These are phyloP conservation scores for Prunus salicina DNA, from an alignment of 306 rosid genomes.

Conservation along the genomic window DNA sequence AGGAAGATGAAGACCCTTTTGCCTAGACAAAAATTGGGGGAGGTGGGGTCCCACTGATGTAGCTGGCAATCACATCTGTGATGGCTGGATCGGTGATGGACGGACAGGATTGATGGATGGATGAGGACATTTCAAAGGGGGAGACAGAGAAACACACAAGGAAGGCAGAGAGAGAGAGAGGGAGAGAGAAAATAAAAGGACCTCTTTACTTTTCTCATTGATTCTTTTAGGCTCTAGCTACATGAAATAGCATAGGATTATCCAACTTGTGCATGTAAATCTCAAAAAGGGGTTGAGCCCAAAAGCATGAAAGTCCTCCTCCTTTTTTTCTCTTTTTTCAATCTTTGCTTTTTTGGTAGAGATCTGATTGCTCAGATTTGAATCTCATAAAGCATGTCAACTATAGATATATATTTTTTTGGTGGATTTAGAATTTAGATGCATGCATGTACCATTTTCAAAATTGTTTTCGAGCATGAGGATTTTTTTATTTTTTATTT, in stretches of 20 bases:
- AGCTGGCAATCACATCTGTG: slow-evolving; percentile 34
- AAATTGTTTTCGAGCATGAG: neutral
- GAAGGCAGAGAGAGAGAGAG: neutral
- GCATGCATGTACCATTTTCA: neutral
- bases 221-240: slow-evolving; percentile 6
- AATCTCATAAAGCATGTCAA: neutral
- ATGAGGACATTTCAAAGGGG: neutral
- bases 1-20: neutral
- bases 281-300: neutral
- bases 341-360: neutral
- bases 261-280: slow-evolving; percentile 19
- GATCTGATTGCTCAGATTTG: slow-evolving; percentile 16
- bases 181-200: neutral
- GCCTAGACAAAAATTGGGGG: slow-evolving; percentile 13
- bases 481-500: too few relatives aligned
- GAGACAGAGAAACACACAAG: slow-evolving; percentile 3
- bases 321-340: neutral
- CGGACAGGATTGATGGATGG: slow-evolving; percentile 32
- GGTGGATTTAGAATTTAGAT: neutral
- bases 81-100: slow-evolving; percentile 3
- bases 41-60: slow-evolving; percentile 17
- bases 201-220: slow-evolving; percentile 7
- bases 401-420: neutral
- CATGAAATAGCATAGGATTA: slow-evolving; percentile 14
- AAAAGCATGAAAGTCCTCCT: slow-evolving; percentile 4